A percentile compares a stretch with the other conserved stretches of the same genome.
phyloP scores from a whole-genome alignment of 176 grass and related monocot species.

The Zizania latifolia region DNA sequence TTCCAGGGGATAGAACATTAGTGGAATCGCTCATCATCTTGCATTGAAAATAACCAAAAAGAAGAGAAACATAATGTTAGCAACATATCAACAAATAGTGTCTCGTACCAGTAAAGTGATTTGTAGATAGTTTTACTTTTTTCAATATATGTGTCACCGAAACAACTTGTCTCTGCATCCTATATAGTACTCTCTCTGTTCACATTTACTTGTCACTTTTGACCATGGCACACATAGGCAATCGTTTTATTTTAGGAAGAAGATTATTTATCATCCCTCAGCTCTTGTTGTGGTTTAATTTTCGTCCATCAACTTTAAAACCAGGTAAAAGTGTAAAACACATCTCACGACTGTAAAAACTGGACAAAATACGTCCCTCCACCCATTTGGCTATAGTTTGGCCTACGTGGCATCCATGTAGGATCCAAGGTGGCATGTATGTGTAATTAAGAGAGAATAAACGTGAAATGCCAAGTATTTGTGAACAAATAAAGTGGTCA shows the following conservation, averaged over 20 bases:
- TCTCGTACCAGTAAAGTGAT: not conserved
- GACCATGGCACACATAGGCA: not conserved
- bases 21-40: slow-evolving; percentile 99
- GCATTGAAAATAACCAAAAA: slow-evolving; percentile 7
- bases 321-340: no score
- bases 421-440: no score
- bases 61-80: slow-evolving; percentile 19
- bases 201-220: not conserved
- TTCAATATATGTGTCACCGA: not conserved
- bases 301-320: no score
- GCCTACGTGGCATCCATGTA: no score
- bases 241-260: not conserved
- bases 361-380: no score
- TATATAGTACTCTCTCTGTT: not conserved
- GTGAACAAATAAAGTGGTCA: not conserved
- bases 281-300: no score
- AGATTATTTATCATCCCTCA: no score
- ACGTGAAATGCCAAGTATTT: not conserved
- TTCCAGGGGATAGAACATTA: slow-evolving; percentile 96
- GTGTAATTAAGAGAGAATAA: no score
- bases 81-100: slow-evolving; percentile 6
- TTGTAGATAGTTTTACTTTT: not conserved
- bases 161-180: not conserved
- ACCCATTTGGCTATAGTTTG: no score
- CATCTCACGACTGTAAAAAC: no score